Conservation (phyloP, 2,329 filamentous ascomycete genomes). For the Pseudocercospora macadamiae region DNA sequence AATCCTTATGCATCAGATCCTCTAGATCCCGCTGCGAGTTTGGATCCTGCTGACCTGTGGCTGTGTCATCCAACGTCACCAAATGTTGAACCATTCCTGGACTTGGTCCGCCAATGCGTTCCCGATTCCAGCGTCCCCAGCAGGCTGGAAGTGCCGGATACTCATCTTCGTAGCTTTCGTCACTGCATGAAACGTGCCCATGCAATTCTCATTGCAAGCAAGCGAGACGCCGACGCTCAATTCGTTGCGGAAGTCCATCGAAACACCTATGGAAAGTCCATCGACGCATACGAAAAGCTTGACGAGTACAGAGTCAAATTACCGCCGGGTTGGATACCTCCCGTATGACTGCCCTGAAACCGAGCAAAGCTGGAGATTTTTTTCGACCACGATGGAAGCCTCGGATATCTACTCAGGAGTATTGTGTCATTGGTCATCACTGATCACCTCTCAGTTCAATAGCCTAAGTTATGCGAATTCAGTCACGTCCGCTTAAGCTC, state of each 20-base stretch:
- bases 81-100: background rate
- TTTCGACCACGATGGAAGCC: too few species aligned
- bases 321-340: background rate
- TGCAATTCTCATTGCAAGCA: background rate
- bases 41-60: background rate
- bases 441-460: too few species aligned
- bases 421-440: too few species aligned
- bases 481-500: too few species aligned
- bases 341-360: too few species aligned
- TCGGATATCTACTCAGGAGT: too few species aligned
- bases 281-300: background rate
- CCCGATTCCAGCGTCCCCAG: background rate
- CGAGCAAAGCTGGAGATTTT: too few species aligned
- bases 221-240: background rate
- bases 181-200: background rate
- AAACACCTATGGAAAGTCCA: background rate
- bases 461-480: too few species aligned
- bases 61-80: background rate
- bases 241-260: background rate
- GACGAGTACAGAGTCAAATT: background rate
- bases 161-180: background rate
- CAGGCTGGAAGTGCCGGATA: background rate
- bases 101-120: background rate
- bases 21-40: background rate
- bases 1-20: background rate